These are phyloP conservation scores for Diaporthe capsici DNA, from an alignment of 2,329 filamentous ascomycete genomes.

Conservation along the genomic window DNA sequence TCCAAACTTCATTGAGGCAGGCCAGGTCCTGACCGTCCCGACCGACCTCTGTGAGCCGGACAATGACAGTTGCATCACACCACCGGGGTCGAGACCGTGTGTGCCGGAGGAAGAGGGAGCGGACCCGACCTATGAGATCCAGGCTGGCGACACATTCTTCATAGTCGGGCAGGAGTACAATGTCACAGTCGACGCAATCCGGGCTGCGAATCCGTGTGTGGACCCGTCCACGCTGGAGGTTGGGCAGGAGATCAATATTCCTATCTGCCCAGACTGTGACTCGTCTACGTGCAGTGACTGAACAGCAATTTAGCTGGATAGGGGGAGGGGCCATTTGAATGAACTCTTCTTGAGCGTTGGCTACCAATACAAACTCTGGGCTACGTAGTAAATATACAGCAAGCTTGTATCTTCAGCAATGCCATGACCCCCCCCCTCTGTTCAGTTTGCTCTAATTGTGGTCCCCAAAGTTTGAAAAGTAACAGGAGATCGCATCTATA, in stretches of 20 bases:
- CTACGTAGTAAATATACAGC: background rate
- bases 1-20: constrained; percentile 18
- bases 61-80: constrained; percentile 26
- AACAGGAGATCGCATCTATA: too few relatives aligned
- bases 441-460: too few relatives aligned
- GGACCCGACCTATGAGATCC: background rate
- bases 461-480: too few relatives aligned
- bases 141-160: constrained; percentile 32
- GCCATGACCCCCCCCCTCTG: too few relatives aligned
- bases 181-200: constrained; percentile 27
- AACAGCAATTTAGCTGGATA: background rate
- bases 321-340: too few relatives aligned
- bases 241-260: constrained; percentile 11
- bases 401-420: background rate
- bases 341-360: too few relatives aligned
- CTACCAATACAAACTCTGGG: too few relatives aligned
- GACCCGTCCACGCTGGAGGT: constrained; percentile 20
- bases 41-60: constrained; percentile 33
- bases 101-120: constrained; percentile 7
- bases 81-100: constrained; percentile 23
- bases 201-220: constrained; percentile 20
- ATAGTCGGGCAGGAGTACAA: constrained; percentile 12
- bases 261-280: constrained; percentile 30
- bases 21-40: constrained; percentile 23
- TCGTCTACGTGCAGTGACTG: background rate